Percentiles rank a stretch among this genome's conserved stretches.
phyloP scores from a whole-genome alignment of 805 yeast genomes.

The Cyberlindnera mycetangii region DNA sequence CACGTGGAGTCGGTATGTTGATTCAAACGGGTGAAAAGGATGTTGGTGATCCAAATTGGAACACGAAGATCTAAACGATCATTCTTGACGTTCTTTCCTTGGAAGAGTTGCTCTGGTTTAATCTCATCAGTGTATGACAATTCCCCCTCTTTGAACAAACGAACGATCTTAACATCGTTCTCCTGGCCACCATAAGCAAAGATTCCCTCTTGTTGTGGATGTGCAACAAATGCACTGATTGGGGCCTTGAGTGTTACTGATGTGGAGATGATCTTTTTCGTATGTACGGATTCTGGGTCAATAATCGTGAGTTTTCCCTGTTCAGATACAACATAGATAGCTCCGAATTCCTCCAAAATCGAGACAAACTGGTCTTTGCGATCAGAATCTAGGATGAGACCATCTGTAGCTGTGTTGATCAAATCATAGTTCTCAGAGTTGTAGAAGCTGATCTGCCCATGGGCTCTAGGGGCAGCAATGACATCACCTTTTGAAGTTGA shows the following conservation, averaged over 20 bases:
- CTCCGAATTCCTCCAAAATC: constrained; percentile 29
- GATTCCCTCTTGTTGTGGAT: constrained; percentile 46
- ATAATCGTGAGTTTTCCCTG: constrained; percentile 35
- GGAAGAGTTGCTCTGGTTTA: constrained; percentile 44
- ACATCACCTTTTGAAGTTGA: constrained; percentile 31
- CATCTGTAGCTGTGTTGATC: constrained; percentile 17
- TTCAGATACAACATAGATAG: constrained; percentile 33
- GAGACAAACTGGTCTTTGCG: constrained; percentile 38
- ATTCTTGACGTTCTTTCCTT: constrained; percentile 80
- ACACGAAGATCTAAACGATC: constrained; percentile 75
- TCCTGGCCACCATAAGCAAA: constrained; percentile 89
- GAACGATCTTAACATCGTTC: constrained; percentile 56
- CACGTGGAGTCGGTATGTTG: constrained; percentile 37
- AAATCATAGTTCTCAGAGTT: constrained; percentile 30
- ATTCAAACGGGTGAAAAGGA: constrained; percentile 42
- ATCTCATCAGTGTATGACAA: constrained; percentile 25
- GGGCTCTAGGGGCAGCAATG: constrained; percentile 44
- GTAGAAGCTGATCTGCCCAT: constrained; percentile 42
- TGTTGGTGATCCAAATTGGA: constrained; percentile 73
- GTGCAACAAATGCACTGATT: constrained; percentile 44
- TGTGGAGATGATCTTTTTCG: constrained; percentile 14
- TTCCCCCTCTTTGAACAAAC: constrained; percentile 5
- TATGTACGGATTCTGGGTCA: constrained; percentile 16
- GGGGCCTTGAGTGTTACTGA: constrained; percentile 41
- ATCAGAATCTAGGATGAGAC: constrained; percentile 12